Evolutionary conservation across 441 rosid species (phyloP), one percentile per base, ranked within the genome.

Genomic region (Codiaeum variegatum): DNA sequence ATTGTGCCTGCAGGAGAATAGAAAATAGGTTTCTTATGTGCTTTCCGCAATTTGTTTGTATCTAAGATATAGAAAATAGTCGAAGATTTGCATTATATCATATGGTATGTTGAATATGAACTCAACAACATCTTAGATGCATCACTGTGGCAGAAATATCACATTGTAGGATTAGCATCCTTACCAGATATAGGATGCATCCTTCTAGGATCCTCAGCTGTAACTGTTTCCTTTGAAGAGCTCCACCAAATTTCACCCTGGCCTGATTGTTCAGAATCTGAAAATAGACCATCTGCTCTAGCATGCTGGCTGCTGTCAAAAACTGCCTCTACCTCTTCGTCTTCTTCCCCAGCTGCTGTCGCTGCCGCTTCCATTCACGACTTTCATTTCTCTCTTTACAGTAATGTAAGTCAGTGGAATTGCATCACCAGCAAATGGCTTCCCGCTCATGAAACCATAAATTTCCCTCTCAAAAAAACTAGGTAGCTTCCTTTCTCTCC

Each of bases 391-490:
- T 18, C 42, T 32, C 40, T 9, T 55, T 40, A 85, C 83, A 34
- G 84, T 79, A 70, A 84, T 84, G 36, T 84, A 78, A 0, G 80
- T 86, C 78, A 84, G 81, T 64, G 81, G 72, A 5, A 42, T 15
- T 46, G 78, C 69, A 19, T 64, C 74, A 2, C 86, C 75, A 23
- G 70, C 79, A 65, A 71, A 64, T 34, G 63, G 74, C 38, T 82
- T 85, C 29, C 87, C 86, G 15, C 87, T 88, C 1, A 91, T 78
- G 21, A 90, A 83, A 67, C 88, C 87, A 59, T 86, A 91, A 40
- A 91, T 89, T 69, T 90, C 97, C 79, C 82, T 85, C 38, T 90
- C 92, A 79, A 90, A 91, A 72, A 87, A 91, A 12, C 93, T 87
- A 16, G 96, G 97, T 83, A 92, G 76, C 85, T 84, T 88, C 85